These are phyloP conservation scores for Echinochloa phyllopogon DNA, from an alignment of 176 grass and related monocot species.

Conservation along the genomic window DNA sequence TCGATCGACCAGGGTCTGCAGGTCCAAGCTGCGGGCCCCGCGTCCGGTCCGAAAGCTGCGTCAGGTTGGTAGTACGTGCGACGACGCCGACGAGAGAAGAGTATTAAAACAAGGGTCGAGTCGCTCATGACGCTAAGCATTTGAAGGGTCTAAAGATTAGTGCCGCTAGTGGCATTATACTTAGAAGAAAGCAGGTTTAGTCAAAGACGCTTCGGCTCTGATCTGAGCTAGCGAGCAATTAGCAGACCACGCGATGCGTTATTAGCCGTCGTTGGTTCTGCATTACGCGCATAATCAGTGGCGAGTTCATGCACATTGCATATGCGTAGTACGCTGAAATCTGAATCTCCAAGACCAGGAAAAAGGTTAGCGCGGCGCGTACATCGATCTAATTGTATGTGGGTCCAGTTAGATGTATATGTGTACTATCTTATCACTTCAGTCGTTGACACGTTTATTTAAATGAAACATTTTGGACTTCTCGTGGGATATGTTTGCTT, in stretches of 20 bases:
- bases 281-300: slow-evolving; percentile 32
- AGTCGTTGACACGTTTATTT: slow-evolving; percentile 1
- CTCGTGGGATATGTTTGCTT: not conserved
- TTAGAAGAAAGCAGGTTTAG: slow-evolving; percentile 48
- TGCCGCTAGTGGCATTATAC: not conserved
- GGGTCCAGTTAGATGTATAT: not conserved
- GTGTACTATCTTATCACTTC: not conserved
- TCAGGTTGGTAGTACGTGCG: slow-evolving; percentile 40
- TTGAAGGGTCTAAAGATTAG: slow-evolving; percentile 46
- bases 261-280: slow-evolving; percentile 19
- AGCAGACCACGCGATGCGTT: not conserved
- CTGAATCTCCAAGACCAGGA: not conserved
- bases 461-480: not conserved
- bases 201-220: slow-evolving; percentile 68
- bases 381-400: not conserved
- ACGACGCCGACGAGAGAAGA: not conserved
- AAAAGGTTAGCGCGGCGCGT: not conserved
- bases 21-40: slow-evolving; percentile 45
- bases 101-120: slow-evolving; percentile 49
- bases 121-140: slow-evolving; percentile 27
- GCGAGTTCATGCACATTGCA: slow-evolving; percentile 10
- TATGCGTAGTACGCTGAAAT: not conserved
- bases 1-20: slow-evolving; percentile 31
- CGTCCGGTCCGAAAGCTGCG: slow-evolving; percentile 32
- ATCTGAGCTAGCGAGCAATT: slow-evolving; percentile 2